Conservation (phyloP, 208 protist species). For the Crithidia fasciculata region DNA sequence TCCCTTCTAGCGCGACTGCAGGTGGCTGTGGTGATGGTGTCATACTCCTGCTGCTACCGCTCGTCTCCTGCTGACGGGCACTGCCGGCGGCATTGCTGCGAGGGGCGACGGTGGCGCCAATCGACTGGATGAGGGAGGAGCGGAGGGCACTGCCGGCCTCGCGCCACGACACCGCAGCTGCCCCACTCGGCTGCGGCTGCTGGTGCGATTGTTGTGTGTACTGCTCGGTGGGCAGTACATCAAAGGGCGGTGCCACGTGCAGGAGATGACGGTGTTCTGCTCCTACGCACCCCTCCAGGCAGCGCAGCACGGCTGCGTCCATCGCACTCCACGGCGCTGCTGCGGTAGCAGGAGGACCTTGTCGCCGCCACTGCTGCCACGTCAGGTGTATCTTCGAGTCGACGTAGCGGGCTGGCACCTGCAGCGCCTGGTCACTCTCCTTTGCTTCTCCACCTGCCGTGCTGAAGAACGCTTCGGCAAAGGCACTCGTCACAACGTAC, state of each 20-base stretch:
- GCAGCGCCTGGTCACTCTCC: neutral
- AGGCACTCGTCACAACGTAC: conserved; percentile 7
- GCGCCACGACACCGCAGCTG: conserved; percentile 11
- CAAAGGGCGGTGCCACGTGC: neutral
- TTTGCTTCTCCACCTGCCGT: neutral
- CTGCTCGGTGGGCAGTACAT: neutral
- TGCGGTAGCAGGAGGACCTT: neutral
- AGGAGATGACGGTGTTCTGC: neutral
- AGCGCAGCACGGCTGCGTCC: conserved; percentile 4
- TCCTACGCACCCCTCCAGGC: neutral
- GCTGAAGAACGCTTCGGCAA: conserved; percentile 13
- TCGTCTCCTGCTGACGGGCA: neutral
- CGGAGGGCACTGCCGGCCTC: conserved; percentile 28
- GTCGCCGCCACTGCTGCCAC: conserved; percentile 27
- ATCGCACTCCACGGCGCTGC: neutral
- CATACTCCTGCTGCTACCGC: neutral
- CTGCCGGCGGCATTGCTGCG: too few relatives aligned
- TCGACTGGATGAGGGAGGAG: conserved; percentile 21
- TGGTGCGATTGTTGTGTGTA: neutral
- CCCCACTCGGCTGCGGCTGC: neutral
- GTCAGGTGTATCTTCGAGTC: conserved; percentile 10
- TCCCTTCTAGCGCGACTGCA: neutral
- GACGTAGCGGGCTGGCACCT: neutral
- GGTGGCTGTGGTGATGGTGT: neutral
- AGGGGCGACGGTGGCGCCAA: conserved; percentile 25